These are phyloP conservation scores for Penicillium psychrosexuale DNA, from an alignment of 2,329 filamentous ascomycete genomes.

Conservation along the genomic window DNA sequence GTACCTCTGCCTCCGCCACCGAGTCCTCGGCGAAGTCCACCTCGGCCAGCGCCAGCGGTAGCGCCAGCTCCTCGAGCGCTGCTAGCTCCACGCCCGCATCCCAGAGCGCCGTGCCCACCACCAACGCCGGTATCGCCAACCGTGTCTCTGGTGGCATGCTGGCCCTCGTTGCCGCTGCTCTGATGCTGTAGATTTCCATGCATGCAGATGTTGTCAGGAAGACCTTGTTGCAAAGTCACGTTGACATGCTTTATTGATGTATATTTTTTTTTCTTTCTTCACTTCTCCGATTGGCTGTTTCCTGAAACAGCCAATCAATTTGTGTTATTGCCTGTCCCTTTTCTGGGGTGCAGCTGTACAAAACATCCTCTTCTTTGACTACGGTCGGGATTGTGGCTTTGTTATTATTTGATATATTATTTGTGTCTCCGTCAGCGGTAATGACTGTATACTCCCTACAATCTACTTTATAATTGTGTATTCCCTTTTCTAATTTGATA, in stretches of 20 bases:
- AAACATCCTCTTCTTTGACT: not conserved
- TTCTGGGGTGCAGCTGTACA: not conserved
- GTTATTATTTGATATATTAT: not conserved
- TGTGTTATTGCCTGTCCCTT: not conserved
- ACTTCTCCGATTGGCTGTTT: not conserved
- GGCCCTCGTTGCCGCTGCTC: conserved; percentile 34
- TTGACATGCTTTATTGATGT: conserved; percentile 2
- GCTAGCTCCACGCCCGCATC: not conserved
- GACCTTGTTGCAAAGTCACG: not conserved
- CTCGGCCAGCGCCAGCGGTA: not conserved
- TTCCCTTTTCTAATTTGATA: no score
- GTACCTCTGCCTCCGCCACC: conserved; percentile 15
- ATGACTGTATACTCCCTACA: not conserved
- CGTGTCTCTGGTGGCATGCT: conserved; percentile 37
- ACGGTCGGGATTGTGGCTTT: not conserved
- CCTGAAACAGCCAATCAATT: not conserved
- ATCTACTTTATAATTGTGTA: not conserved
- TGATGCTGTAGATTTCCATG: conserved; percentile 32
- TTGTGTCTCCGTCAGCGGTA: not conserved
- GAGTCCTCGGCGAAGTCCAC: conserved; percentile 19
- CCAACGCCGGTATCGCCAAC: conserved; percentile 31
- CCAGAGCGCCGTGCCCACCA: conserved; percentile 27
- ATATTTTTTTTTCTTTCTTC: not conserved
- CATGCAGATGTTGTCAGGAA: not conserved
- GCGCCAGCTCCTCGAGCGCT: conserved; percentile 10